Conservation (phyloP, 495 filamentous ascomycete species). For the Aspergillus sparsus region DNA sequence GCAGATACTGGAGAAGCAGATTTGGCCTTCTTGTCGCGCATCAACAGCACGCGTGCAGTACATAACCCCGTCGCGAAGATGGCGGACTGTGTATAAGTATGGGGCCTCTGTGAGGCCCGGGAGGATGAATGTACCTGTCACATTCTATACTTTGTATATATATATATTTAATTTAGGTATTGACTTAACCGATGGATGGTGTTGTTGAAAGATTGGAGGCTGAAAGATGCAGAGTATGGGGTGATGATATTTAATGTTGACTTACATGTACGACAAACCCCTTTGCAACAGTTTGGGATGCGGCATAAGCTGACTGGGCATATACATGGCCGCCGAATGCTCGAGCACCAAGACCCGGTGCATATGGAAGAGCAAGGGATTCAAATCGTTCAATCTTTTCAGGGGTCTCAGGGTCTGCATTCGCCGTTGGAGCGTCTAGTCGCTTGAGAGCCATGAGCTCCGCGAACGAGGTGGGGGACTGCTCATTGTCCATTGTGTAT, state of each 20-base stretch:
- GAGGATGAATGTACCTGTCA: slow-evolving; percentile 68
- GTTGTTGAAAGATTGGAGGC: no score
- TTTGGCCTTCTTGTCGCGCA: slow-evolving; percentile 45
- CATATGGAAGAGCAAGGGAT: slow-evolving; percentile 35
- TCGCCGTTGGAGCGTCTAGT: slow-evolving; percentile 21
- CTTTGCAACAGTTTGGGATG: slow-evolving; percentile 52
- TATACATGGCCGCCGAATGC: slow-evolving; percentile 70
- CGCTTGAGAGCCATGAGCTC: slow-evolving; percentile 40
- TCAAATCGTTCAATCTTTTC: slow-evolving; percentile 39
- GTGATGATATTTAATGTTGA: background rate
- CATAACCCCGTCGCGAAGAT: slow-evolving; percentile 54
- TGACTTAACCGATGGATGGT: no score
- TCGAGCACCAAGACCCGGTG: slow-evolving; percentile 32
- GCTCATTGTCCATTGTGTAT: background rate
- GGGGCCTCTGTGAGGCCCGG: slow-evolving; percentile 53
- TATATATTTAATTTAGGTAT: no score
- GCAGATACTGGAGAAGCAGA: slow-evolving; percentile 61
- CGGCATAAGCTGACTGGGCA: slow-evolving; percentile 63
- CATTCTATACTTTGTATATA: slow-evolving; percentile 46
- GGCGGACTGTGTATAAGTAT: slow-evolving; percentile 59
- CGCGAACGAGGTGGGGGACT: slow-evolving; percentile 25
- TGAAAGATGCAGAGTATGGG: background rate
- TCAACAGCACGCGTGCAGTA: slow-evolving; percentile 64
- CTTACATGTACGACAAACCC: slow-evolving; percentile 64
- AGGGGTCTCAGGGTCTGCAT: slow-evolving; percentile 14